These are phyloP conservation scores for Cladophialophora bantiana DNA, from an alignment of 2,329 filamentous ascomycete species.

Conservation along the genomic window DNA sequence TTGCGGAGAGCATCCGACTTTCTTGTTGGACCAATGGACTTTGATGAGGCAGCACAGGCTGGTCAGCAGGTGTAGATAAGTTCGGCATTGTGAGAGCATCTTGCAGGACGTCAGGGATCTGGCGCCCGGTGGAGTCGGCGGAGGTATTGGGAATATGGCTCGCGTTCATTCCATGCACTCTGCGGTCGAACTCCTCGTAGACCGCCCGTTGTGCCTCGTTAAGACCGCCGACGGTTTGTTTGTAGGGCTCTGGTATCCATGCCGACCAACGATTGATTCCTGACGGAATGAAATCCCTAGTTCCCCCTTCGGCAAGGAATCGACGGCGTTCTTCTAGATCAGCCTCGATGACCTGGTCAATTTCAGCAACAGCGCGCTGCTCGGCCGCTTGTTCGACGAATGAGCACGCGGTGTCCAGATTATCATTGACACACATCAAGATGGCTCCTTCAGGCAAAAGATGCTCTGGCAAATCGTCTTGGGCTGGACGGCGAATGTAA, in stretches of 20 bases:
- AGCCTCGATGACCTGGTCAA: constrained; percentile 87
- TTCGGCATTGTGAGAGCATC: constrained; percentile 68
- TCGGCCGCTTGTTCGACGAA: constrained; percentile 97
- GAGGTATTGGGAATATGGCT: constrained; percentile 63
- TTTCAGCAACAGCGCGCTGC: constrained; percentile 89
- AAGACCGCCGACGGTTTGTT: constrained; percentile 79
- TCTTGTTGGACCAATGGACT: constrained; percentile 60
- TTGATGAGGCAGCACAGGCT: constrained; percentile 66
- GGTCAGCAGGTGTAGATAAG: constrained; percentile 68
- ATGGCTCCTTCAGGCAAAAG: constrained; percentile 93
- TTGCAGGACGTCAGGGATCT: constrained; percentile 68
- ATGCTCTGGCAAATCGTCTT: constrained; percentile 57
- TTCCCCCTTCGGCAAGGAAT: constrained; percentile 69
- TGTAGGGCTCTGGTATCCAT: constrained; percentile 92
- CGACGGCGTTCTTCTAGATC: constrained; percentile 79
- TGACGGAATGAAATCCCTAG: constrained; percentile 37
- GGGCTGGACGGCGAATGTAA: constrained; percentile 84
- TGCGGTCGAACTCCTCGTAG: constrained; percentile 93
- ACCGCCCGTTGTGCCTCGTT: constrained; percentile 94
- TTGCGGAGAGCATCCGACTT: constrained; percentile 48
- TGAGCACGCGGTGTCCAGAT: constrained; percentile 88
- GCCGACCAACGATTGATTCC: constrained; percentile 88
- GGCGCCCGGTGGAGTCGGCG: constrained; percentile 63
- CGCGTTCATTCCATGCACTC: constrained; percentile 70
- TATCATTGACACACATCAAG: constrained; percentile 98